Base-by-base conservation (phyloP, 441 rosid genomes). In the Corymbia calophylla region DNA sequence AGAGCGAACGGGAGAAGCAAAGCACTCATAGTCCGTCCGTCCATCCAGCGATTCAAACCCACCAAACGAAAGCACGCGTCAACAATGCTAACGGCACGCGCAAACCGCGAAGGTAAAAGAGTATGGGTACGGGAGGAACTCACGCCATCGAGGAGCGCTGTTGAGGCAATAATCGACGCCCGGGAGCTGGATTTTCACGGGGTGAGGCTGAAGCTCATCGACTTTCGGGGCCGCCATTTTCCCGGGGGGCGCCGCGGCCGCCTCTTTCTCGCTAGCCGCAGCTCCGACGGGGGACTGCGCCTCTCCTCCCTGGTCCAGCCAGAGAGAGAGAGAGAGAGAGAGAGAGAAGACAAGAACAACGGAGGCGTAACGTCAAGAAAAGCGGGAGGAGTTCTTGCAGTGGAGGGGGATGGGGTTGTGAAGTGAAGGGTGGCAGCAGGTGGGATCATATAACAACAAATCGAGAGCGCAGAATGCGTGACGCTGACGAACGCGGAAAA, bases 141-240 rank as follows among this genome's bases (percentile, higher is more conserved):
- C 94, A 97, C 99, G 93, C 99, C 99, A 97, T 35, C 94, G 62
- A 55, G 99, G 99, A 90, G 93, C 90, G 92, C 99, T 97, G 60
- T 96, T 92, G 87, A 96, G 93, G 91, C 99, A 96, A 90, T 87
- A 92, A 54, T 96, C 97, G 47, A 97, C 93, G 87, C 97, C 98
- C 8, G 99, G 98, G 55, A 96, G 99, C 94, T 97, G 99, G 70
- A 95, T 98, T 90, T 94, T 97, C 54, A 95, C 90, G 6, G 99
- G 99, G 92, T 93, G 94, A 1, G 99, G 98, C 51, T 91, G 92
- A 84, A 95, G 95, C 87, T 95, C 99, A 73, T 95, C 98, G 4
- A 6, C 90, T 89, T 95, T 95, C 7, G 90, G 94, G n/a, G 87
- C 94, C 32, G 89, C 91, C 70, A 88, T 88, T 21, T 64, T 87